Conservation (phyloP, 2,329 filamentous ascomycete species). For the Colletotrichum cereale region DNA sequence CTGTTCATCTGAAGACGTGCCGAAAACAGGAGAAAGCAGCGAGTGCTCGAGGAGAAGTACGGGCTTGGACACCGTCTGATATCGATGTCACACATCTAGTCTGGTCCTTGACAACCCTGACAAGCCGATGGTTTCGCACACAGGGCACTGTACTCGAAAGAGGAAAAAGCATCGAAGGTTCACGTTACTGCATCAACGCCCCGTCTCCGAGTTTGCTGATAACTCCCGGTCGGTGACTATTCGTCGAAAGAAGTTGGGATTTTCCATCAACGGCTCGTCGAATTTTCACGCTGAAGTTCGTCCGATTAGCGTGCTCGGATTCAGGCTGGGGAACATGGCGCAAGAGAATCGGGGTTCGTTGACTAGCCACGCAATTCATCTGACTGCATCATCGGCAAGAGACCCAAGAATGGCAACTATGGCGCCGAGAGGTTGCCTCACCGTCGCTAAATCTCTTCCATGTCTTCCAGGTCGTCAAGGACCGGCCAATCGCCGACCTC, state of each 20-base stretch:
- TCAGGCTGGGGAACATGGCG: constrained; percentile 28
- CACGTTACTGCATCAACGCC: constrained; percentile 31
- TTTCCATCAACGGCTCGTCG: constrained; percentile 10
- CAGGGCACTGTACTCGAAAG: constrained; percentile 28
- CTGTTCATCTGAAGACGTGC: constrained; percentile 33
- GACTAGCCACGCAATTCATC: constrained; percentile 13
- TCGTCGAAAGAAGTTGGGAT: constrained; percentile 14
- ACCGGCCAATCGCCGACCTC: constrained; percentile 80
- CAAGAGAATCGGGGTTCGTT: constrained; percentile 25
- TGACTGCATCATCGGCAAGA: neutral
- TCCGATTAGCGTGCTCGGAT: constrained; percentile 25
- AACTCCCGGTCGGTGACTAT: neutral
- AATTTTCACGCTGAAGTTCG: constrained; percentile 34
- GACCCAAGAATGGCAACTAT: constrained; percentile 24
- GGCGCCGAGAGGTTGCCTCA: constrained; percentile 13
- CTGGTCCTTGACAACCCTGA: constrained; percentile 18
- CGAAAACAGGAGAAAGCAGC: constrained; percentile 38
- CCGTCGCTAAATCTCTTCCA: constrained; percentile 75
- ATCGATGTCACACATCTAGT: constrained; percentile 28
- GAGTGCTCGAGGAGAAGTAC: constrained; percentile 9
- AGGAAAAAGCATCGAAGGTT: constrained; percentile 37
- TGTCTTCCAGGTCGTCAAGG: constrained; percentile 80
- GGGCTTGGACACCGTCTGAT: constrained; percentile 35
- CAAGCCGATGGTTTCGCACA: constrained; percentile 27
- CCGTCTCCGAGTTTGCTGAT: constrained; percentile 8